These are phyloP conservation scores for Pochonia chlamydosporia DNA, from an alignment of 2,329 filamentous ascomycete genomes.

Conservation along the genomic window DNA sequence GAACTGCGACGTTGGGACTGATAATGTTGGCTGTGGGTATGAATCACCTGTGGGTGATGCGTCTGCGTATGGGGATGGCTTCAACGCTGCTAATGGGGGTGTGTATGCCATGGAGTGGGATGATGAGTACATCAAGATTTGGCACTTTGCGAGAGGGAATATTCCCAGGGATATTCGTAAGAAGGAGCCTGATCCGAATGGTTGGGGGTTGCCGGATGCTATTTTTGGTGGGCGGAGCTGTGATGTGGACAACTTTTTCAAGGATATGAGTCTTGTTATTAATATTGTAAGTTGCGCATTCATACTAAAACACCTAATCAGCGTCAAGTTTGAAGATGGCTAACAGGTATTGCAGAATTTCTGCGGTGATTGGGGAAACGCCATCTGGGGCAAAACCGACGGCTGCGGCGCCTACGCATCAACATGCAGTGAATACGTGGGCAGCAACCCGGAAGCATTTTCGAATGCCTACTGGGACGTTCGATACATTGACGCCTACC, in stretches of 20 bases:
- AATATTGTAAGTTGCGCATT: conserved; percentile 45
- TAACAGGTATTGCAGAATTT: conserved; percentile 44
- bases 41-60: conserved; percentile 33
- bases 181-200: conserved; percentile 53
- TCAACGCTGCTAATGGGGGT: conserved; percentile 62
- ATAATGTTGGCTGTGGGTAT: conserved; percentile 41
- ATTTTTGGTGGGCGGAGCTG: conserved; percentile 61
- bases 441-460: conserved; percentile 37
- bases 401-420: conserved; percentile 33
- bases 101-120: conserved; percentile 71
- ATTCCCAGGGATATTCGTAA: conserved; percentile 61
- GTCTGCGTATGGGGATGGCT: conserved; percentile 52
- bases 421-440: conserved; percentile 42
- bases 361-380: conserved; percentile 68
- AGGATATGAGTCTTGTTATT: conserved; percentile 64
- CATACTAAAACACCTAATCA: too few species aligned
- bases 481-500: conserved; percentile 46
- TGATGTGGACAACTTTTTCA: conserved; percentile 60
- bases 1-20: conserved; percentile 30
- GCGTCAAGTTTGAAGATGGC: background rate
- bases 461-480: conserved; percentile 45
- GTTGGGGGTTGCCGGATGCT: conserved; percentile 65
- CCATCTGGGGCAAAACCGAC: conserved; percentile 33
- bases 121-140: conserved; percentile 60
- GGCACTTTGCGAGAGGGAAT: conserved; percentile 64